Evolutionary conservation across 345 rosid genomes (phyloP).

Genomic region (Citrus mangshanensis): DNA sequence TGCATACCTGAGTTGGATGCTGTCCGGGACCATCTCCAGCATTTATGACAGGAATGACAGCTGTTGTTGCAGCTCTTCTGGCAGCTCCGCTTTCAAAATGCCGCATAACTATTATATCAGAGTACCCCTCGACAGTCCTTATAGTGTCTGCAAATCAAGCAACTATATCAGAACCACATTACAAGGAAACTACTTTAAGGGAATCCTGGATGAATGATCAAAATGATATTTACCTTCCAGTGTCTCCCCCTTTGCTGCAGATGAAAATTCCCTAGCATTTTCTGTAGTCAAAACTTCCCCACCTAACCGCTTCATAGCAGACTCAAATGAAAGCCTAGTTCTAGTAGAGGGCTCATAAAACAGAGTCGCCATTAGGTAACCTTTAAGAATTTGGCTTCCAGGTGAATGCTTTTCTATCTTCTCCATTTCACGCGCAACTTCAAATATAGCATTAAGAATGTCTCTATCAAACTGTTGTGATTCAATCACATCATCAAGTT

Average conservation of each 20-base stretch:
- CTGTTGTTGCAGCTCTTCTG: slow-evolving; percentile 79
- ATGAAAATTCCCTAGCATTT: slow-evolving; percentile 91
- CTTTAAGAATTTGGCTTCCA: slow-evolving; percentile 80
- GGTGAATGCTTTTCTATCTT: slow-evolving; percentile 64
- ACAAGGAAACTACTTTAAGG: slow-evolving; percentile 1
- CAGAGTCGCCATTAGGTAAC: slow-evolving; percentile 88
- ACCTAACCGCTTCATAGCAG: slow-evolving; percentile 93
- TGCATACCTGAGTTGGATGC: slow-evolving; percentile 86
- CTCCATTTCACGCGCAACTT: slow-evolving; percentile 87
- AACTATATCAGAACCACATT: slow-evolving; percentile 1
- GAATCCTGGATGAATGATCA: neutral
- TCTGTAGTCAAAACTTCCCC: slow-evolving; percentile 97
- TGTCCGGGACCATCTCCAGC: slow-evolving; percentile 99
- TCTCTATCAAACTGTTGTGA: slow-evolving; percentile 91
- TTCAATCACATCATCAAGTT: slow-evolving; percentile 81
- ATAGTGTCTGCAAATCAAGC: slow-evolving; percentile 65
- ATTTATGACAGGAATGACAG: slow-evolving; percentile 80
- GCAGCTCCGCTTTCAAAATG: slow-evolving; percentile 99
- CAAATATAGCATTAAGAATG: slow-evolving; percentile 67
- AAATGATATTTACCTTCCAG: slow-evolving; percentile 63
- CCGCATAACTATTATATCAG: slow-evolving; percentile 90
- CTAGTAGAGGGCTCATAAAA: slow-evolving; percentile 98
- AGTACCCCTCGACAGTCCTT: slow-evolving; percentile 90
- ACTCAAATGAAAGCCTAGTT: slow-evolving; percentile 95
- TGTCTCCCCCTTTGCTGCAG: slow-evolving; percentile 98